Evolutionary conservation across 352 stramenopile species (phyloP).

Genomic region (Thalassiosira livingstoniorum): DNA sequence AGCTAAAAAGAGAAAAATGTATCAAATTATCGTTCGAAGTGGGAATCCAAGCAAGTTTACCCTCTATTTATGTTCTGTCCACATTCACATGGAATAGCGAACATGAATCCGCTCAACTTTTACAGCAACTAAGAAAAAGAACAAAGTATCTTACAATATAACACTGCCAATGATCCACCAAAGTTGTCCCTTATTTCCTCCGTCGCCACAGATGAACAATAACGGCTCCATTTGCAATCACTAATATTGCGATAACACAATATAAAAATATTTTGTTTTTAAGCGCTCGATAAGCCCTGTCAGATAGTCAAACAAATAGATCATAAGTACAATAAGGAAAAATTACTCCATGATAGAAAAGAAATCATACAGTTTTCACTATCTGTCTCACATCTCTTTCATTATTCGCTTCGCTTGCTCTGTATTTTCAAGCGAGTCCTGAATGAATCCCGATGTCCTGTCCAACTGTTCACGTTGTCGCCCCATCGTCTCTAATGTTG

Average conservation of each 20-base stretch:
- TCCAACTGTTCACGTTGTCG: conserved; percentile 80
- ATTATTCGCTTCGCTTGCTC: conserved; percentile 69
- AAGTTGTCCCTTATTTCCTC: conserved; percentile 44
- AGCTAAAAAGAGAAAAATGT: too few relatives aligned
- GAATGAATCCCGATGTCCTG: conserved; percentile 58
- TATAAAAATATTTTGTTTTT: conserved; percentile 77
- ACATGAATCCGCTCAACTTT: too few relatives aligned
- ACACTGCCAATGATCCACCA: too few relatives aligned
- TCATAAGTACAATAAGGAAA: background rate
- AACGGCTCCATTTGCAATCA: conserved; percentile 66
- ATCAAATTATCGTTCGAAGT: too few relatives aligned
- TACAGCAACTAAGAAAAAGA: too few relatives aligned
- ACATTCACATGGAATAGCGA: too few relatives aligned
- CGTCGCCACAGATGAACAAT: conserved; percentile 45
- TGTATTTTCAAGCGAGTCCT: conserved; percentile 60
- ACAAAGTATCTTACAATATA: too few relatives aligned
- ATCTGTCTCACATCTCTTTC: conserved; percentile 67
- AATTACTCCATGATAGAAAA: conserved; percentile 24
- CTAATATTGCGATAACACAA: conserved; percentile 66
- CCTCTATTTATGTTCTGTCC: too few relatives aligned
- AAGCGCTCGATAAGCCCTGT: conserved; percentile 60
- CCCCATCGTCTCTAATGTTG: conserved; percentile 71
- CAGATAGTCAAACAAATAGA: background rate
- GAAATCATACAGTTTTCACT: background rate
- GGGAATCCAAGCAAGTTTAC: too few relatives aligned